Evolutionary conservation across 2,329 filamentous ascomycete genomes (phyloP).

Genomic region (Trichoderma sp.): DNA sequence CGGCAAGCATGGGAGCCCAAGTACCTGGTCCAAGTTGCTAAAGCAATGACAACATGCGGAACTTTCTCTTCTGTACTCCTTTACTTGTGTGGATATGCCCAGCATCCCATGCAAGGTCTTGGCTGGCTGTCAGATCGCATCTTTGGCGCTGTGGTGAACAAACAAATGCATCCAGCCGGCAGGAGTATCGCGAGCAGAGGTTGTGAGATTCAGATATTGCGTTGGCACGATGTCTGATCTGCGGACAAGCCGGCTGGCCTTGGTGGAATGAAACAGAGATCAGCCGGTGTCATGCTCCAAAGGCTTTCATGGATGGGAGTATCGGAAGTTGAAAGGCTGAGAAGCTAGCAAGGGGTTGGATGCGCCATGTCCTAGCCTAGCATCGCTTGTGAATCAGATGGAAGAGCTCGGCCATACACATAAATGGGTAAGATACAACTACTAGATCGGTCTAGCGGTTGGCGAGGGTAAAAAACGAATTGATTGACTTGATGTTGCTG

Average conservation of each 20-base stretch:
- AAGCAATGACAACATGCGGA: not conserved
- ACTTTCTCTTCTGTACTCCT: not conserved
- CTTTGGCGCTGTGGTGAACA: conserved; percentile 12
- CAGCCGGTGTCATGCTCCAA: not conserved
- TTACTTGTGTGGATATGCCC: not conserved
- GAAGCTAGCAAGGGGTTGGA: conserved; percentile 10
- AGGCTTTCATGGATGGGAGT: not conserved
- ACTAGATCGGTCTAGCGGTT: not conserved
- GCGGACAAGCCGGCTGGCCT: not conserved
- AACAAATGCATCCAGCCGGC: not conserved
- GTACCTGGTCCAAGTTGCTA: conserved; percentile 1
- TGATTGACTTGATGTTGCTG: not conserved
- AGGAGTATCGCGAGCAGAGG: not conserved
- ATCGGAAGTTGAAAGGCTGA: not conserved
- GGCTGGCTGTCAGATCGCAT: not conserved
- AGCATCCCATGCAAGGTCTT: not conserved
- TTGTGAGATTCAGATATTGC: not conserved
- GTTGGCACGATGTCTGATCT: not conserved
- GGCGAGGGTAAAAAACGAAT: not conserved
- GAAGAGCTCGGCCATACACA: too few species aligned
- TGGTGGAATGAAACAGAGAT: not conserved
- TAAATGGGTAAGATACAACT: not conserved
- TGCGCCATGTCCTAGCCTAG: not conserved
- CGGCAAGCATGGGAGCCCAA: conserved; percentile 7
- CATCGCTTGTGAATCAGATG: not conserved